These are phyloP conservation scores for Heimioporus sp. DNA, from an alignment of 768 basidiomycete genomes.

Conservation along the genomic window DNA sequence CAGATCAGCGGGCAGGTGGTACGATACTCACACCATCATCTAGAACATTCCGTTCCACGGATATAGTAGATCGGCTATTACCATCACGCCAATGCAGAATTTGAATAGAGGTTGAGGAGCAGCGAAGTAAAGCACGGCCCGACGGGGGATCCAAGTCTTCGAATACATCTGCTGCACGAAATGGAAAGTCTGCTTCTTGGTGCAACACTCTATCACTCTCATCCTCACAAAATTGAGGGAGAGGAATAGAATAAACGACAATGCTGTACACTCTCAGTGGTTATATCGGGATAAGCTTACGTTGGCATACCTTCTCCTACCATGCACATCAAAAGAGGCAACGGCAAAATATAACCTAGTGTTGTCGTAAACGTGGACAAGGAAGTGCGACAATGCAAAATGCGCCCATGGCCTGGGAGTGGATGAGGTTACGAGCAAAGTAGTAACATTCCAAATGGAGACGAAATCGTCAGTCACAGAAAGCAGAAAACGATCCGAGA, in stretches of 20 bases:
- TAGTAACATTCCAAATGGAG: slow-evolving; percentile 16
- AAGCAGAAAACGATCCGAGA: slow-evolving; percentile 22
- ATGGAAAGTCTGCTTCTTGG: slow-evolving; percentile 13
- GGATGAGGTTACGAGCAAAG: background rate
- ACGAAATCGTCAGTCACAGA: slow-evolving; percentile 6
- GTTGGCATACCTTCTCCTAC: slow-evolving; percentile 11
- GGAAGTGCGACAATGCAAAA: slow-evolving; percentile 4
- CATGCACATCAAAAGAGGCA: background rate
- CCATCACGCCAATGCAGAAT: slow-evolving; percentile 39
- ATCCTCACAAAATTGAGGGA: background rate
- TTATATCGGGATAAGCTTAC: background rate
- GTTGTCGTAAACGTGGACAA: slow-evolving; percentile 1
- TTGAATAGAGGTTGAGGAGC: slow-evolving; percentile 30
- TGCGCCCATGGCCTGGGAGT: slow-evolving; percentile 8
- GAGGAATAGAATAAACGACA: slow-evolving; percentile 10
- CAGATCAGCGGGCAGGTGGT: background rate
- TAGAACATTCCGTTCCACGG: slow-evolving; percentile 21
- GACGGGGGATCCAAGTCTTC: slow-evolving; percentile 34
- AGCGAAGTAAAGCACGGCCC: slow-evolving; percentile 31
- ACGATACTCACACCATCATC: slow-evolving; percentile 32
- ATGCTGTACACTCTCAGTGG: slow-evolving; percentile 3
- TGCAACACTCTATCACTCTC: background rate
- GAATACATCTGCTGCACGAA: slow-evolving; percentile 21
- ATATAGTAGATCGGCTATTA: slow-evolving; percentile 19
- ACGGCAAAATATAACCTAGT: slow-evolving; percentile 19